Evolutionary conservation across 31 red algal genomes (phyloP), one percentile per base, ranked within the genome.

Genomic region (Bonnemaisonia californica): DNA sequence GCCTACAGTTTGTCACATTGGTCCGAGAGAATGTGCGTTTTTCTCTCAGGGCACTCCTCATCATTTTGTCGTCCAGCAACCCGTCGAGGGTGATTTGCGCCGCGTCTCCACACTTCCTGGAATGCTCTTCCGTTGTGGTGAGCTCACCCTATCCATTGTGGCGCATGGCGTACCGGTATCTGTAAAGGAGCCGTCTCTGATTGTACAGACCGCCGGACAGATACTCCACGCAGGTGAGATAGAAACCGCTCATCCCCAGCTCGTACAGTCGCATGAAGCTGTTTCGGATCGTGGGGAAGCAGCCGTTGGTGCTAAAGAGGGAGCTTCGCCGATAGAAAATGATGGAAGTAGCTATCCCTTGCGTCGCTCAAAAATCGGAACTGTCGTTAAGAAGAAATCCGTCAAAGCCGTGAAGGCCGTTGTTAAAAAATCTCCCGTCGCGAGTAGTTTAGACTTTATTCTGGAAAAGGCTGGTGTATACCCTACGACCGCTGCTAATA

Each of bases 71-170:
- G 5, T 28, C 4, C 16, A 19, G 33, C 19, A 41, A 0, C n/a
- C 16, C 23, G 62, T 24, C 13, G 77, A 45, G 7, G 77, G 77
- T n/a, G 77, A 81, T 35, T 55, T 81, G 77, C 23, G 77, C 16
- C 24, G 16, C 23, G 77, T 81, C 7, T 23, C 77, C 2, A 54
- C 3, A 0, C 35, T 60, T 31, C 24, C 61, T 27, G 77, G 77
- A 3, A n/a, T 19, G 3, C 48, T 81, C 37, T 81, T 81, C 48
- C 77, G 77, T 21, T 28, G 35, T 35, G 77, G 77, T 7, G 59
- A 81, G 61, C 21, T 81, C 45, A 19, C n/a, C 29, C 45, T 81
- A 18, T 27, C 59, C 29, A 54, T 67, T 11, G 36, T 1, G 34
- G 77, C 77, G 19, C 4, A 31, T 39, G 59, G 61, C 16, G 77